These are phyloP conservation scores for Vitis rotundifolia DNA, from an alignment of 164 flowering plant species.

Conservation along the genomic window DNA sequence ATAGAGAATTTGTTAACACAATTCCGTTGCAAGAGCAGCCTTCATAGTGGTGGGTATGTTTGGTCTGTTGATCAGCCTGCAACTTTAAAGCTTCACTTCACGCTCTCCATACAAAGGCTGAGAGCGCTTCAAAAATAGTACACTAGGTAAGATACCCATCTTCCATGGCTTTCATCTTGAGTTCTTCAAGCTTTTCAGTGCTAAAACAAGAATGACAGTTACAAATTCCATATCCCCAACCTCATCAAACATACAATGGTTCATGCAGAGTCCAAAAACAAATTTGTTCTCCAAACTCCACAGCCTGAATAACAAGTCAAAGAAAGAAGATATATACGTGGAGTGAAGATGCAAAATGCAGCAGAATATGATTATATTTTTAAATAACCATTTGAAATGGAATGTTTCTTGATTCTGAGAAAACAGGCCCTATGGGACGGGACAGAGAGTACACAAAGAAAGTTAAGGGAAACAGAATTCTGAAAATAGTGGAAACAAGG, in stretches of 20 bases:
- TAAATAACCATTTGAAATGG: no score
- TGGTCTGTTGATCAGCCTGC: conserved; percentile 36
- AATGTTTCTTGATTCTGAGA: no score
- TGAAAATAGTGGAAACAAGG: no score
- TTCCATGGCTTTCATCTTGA: conserved; percentile 25
- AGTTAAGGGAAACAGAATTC: no score
- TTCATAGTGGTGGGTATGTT: conserved; percentile 43
- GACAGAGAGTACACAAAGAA: no score
- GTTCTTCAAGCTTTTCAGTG: conserved; percentile 22
- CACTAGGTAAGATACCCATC: conserved; percentile 6
- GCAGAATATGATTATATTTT: no score
- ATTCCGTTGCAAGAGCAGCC: conserved; percentile 59
- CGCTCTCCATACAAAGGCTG: conserved; percentile 46
- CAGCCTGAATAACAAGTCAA: conserved; percentile 19
- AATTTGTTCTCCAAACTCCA: conserved; percentile 16
- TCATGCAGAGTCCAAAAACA: conserved; percentile 34
- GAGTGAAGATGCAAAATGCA: background rate
- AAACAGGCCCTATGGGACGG: no score
- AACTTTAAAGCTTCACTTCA: conserved; percentile 32
- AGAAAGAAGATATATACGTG: background rate
- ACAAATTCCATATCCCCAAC: conserved; percentile 34
- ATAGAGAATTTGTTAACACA: conserved; percentile 18
- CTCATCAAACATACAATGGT: conserved; percentile 40
- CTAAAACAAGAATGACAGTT: conserved; percentile 27
- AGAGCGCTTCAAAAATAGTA: conserved; percentile 40